A percentile compares a stretch with the other conserved stretches of the same genome.
Conservation (phyloP, 768 basidiomycete genomes). For the Leccinellum albellum region DNA sequence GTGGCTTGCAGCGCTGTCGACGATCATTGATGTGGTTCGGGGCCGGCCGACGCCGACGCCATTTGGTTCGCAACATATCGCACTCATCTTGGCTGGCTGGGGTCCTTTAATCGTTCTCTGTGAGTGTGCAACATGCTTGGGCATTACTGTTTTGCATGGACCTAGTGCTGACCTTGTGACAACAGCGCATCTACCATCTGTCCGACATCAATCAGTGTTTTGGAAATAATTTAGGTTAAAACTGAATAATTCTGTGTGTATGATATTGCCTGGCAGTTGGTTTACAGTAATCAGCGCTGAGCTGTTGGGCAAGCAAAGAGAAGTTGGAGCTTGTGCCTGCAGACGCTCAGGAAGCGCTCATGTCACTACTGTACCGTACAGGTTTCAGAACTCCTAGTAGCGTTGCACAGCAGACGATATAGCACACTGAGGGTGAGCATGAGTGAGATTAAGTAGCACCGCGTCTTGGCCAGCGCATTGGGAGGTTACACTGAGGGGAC, state of each 20-base stretch:
- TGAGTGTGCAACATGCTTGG: constrained; percentile 18
- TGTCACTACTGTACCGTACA: too few species aligned
- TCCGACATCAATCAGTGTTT: constrained; percentile 36
- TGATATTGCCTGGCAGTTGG: background rate
- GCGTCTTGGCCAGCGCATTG: background rate
- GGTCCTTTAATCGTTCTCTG: constrained; percentile 55
- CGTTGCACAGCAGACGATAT: background rate
- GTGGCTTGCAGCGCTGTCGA: constrained; percentile 46
- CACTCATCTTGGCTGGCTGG: constrained; percentile 57
- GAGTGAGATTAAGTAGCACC: background rate
- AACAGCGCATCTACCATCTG: constrained; percentile 37
- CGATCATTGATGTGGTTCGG: constrained; percentile 46
- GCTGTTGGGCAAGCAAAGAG: too few species aligned
- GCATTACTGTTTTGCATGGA: background rate
- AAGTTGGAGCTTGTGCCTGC: background rate
- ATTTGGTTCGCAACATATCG: constrained; percentile 65
- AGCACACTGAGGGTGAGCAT: background rate
- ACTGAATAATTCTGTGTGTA: background rate
- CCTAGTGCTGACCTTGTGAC: background rate
- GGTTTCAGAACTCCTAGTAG: too few species aligned
- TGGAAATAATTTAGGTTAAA: constrained; percentile 22
- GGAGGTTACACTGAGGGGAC: too few species aligned
- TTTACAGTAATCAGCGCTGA: too few species aligned
- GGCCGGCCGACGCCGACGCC: constrained; percentile 40
- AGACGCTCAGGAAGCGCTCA: background rate